A percentile compares a stretch with the other conserved stretches of the same genome.
Evolutionary conservation across 345 rosid genomes (phyloP).

Genomic region (Rhodomyrtus tomentosa): DNA sequence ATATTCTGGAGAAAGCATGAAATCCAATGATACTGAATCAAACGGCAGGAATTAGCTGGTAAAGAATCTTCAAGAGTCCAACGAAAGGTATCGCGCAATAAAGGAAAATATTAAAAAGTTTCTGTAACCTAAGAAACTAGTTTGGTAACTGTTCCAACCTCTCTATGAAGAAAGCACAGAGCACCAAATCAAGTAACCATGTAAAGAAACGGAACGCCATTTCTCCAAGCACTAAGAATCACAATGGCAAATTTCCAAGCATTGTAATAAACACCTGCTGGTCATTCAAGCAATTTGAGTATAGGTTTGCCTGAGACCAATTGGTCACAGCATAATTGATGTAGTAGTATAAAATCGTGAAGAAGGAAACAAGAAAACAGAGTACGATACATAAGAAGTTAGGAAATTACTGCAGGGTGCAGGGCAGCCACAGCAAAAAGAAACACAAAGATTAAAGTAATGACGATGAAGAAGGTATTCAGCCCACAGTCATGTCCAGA

Average conservation of each 20-base stretch:
- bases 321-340: background rate
- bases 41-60: background rate
- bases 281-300: background rate
- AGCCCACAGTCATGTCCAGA: slow-evolving; percentile 97
- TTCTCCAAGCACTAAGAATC: background rate
- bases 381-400: too few relatives aligned
- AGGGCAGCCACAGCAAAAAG: slow-evolving; percentile 74
- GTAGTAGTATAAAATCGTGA: background rate
- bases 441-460: slow-evolving; percentile 57
- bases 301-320: background rate
- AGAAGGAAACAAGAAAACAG: background rate
- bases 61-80: background rate
- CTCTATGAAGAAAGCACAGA: background rate
- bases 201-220: background rate
- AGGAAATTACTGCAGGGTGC: slow-evolving; percentile 83
- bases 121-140: background rate
- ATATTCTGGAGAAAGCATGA: background rate
- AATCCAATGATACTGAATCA: background rate
- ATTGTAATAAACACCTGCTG: background rate
- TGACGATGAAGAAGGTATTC: slow-evolving; percentile 74
- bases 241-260: background rate
- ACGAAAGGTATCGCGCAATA: background rate
- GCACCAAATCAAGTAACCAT: background rate
- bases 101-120: background rate
- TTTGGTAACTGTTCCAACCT: background rate